These are phyloP conservation scores for Microthlaspi erraticum DNA, from an alignment of 345 rosid species.

Conservation along the genomic window DNA sequence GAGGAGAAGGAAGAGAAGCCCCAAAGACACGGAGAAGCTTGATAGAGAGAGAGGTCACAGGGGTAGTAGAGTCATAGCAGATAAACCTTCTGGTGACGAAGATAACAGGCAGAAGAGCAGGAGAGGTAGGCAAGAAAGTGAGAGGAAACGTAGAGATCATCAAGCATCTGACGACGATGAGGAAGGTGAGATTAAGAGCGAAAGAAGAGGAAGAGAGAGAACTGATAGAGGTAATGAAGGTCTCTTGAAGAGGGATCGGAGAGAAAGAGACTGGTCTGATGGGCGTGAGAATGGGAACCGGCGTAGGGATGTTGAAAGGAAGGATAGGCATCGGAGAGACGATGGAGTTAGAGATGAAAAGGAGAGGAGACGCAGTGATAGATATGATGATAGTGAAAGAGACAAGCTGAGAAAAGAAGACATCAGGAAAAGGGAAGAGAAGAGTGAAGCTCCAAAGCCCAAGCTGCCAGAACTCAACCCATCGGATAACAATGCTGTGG, in stretches of 20 bases:
- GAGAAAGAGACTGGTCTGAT: conserved; percentile 43
- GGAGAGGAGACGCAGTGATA: conserved; percentile 41
- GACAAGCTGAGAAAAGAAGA: conserved; percentile 47
- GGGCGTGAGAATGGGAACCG: conserved; percentile 38
- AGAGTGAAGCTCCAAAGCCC: conserved; percentile 47
- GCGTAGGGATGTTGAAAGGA: conserved; percentile 38
- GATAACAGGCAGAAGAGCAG: conserved; percentile 29
- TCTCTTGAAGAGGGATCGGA: conserved; percentile 38
- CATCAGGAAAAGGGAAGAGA: conserved; percentile 41
- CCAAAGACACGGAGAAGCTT: conserved; percentile 19
- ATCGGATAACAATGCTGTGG: conserved; percentile 43
- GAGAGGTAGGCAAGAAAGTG: conserved; percentile 39
- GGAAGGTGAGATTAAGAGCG: conserved; percentile 43
- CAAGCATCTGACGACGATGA: conserved; percentile 37
- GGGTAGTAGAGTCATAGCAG: conserved; percentile 35
- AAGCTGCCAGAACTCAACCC: conserved; percentile 53
- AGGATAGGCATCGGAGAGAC: conserved; percentile 44
- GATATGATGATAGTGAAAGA: conserved; percentile 44
- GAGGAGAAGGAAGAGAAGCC: conserved; percentile 30
- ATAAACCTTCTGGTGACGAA: conserved; percentile 48
- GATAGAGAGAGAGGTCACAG: conserved; percentile 41
- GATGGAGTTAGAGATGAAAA: conserved; percentile 35
- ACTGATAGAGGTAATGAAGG: conserved; percentile 34
- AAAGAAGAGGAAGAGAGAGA: conserved; percentile 32
- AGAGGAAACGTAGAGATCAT: conserved; percentile 37